Percentiles rank a stretch among this genome's conserved stretches.
phyloP scores from a whole-genome alignment of 208 protist genomes.

The Polymyxa betae region DNA sequence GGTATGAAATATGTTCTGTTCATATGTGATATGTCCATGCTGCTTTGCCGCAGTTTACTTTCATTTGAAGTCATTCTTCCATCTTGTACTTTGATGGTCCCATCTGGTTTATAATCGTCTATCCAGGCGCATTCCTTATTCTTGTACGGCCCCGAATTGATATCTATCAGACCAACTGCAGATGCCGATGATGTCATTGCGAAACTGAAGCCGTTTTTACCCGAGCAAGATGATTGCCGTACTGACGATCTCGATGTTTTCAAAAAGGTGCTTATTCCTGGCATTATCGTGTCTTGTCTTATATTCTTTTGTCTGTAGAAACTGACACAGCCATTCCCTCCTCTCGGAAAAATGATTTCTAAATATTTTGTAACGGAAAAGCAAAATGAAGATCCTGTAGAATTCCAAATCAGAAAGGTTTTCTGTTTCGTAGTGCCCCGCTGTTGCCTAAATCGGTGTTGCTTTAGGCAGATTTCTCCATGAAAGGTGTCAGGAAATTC shows the following conservation, averaged over 20 bases:
- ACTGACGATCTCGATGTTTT: not conserved
- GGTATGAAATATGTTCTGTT: not conserved
- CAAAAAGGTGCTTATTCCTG: not conserved
- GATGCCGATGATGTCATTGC: slow-evolving; percentile 46
- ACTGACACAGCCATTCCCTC: not conserved
- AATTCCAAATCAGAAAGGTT: slow-evolving; percentile 45
- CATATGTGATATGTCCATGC: not conserved
- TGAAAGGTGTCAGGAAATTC: slow-evolving; percentile 43
- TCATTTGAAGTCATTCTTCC: not conserved
- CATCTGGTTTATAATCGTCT: not conserved
- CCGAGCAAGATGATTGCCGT: not conserved
- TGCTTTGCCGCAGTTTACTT: not conserved
- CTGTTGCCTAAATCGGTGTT: not conserved
- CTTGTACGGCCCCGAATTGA: slow-evolving; percentile 17
- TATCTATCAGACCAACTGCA: not conserved
- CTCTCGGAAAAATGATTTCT: not conserved
- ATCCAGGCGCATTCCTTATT: slow-evolving; percentile 29
- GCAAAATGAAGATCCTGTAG: not conserved
- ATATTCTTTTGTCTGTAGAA: slow-evolving; percentile 7
- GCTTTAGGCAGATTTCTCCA: slow-evolving; percentile 24
- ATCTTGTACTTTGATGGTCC: not conserved
- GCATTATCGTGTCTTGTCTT: not conserved
- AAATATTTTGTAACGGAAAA: not conserved
- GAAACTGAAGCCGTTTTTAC: not conserved
- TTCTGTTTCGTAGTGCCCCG: not conserved